These are phyloP conservation scores for Kodamaea neixiangensis DNA, from an alignment of 805 yeast species.

Conservation along the genomic window DNA sequence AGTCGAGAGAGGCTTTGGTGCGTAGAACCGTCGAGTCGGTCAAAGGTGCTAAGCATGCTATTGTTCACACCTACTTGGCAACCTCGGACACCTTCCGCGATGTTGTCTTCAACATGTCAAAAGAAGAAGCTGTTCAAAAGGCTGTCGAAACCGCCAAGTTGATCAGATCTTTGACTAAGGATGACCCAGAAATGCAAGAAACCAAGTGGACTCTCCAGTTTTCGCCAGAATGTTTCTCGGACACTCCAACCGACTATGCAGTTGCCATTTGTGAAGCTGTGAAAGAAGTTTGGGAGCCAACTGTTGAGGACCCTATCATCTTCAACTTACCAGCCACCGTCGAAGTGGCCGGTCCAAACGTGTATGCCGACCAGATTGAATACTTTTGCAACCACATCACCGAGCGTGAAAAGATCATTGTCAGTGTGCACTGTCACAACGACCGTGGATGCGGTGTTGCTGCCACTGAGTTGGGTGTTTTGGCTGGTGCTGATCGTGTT, in stretches of 20 bases:
- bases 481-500: conserved; percentile 86
- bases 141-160: conserved; percentile 72
- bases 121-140: conserved; percentile 64
- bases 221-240: conserved; percentile 78
- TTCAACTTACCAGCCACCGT: conserved; percentile 83
- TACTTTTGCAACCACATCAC: conserved; percentile 66
- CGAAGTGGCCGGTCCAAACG: conserved; percentile 73
- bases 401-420: conserved; percentile 69
- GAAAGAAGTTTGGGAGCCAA: conserved; percentile 76
- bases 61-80: conserved; percentile 72
- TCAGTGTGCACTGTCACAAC: conserved; percentile 75
- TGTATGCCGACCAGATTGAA: conserved; percentile 80
- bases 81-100: conserved; percentile 75
- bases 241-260: conserved; percentile 72
- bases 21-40: conserved; percentile 74
- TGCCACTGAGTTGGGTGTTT: conserved; percentile 71
- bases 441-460: conserved; percentile 87
- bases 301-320: conserved; percentile 70
- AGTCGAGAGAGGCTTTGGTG: conserved; percentile 73
- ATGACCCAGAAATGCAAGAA: conserved; percentile 62
- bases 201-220: conserved; percentile 74
- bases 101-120: conserved; percentile 71
- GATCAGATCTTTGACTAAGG: conserved; percentile 70
- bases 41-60: conserved; percentile 71
- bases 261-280: conserved; percentile 80